Evolutionary conservation across 2,329 filamentous ascomycete genomes (phyloP), one percentile per base, ranked within the genome.

Genomic region (Arthrobotrys sinensis): DNA sequence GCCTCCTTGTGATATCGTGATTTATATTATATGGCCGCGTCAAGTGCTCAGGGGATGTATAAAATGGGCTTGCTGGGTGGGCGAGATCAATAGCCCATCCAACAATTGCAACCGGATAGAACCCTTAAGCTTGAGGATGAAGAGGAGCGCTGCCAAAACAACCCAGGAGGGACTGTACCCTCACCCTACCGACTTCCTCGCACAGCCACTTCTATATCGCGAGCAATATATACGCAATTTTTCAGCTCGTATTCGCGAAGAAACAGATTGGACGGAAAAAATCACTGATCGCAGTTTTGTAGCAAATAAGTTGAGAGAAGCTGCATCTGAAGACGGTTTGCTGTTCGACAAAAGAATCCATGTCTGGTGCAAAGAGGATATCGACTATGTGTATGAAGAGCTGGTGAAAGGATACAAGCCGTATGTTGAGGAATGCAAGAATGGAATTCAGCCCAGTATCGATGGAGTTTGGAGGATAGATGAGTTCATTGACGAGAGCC

Each of bases 381-480:
- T 45, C 0, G 36, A 28, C 14, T 62, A 11, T 45, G 36, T 62
- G 7, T 62, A 45, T 24, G 2, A 62, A 7, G 55, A 62, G 55
- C 34, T 71, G 43, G 24, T 53, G 19, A 40, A 53, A 24, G 19
- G 24, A 32, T 76, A 72, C n/a, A 38, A 32, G 16, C 43, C 16
- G 3, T 63, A 45, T 53, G 53, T 34, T 19, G 68, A 64, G 32
- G 19, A 50, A 34, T 21, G 43, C 2, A 21, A 34, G 3, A 24
- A 12, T 38, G 10, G 52, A 21, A 55, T 76, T 12, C 43, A 63
- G 12, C 64, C 66, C 6, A 36, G 45, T 19, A 55, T 76, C n/a
- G 66, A 72, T 38, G 45, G 72, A 8, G 66, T 72, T 40, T 72
- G 72, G 66, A 72, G 50, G 21, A 36, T 43, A n/a, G 53, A 76